Conservation (phyloP, 129 eudicot species). For the Calendula officinalis region DNA sequence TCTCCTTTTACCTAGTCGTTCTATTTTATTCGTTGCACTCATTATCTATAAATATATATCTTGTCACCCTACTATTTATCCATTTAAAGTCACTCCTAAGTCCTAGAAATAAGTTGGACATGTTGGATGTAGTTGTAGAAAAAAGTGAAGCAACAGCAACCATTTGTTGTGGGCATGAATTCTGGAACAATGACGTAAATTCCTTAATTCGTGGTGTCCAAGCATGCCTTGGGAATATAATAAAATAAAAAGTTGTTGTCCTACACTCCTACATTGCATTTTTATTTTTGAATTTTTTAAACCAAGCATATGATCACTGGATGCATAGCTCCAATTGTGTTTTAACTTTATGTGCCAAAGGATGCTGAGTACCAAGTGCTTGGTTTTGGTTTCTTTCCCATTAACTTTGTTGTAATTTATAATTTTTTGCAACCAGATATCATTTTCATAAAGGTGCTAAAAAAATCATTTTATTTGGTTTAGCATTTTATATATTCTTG, state of each 20-base stretch:
- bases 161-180: not conserved
- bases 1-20: too few species aligned
- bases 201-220: conserved; percentile 15
- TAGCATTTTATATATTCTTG: too few species aligned
- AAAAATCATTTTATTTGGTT: too few species aligned
- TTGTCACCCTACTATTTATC: too few species aligned
- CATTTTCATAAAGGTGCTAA: too few species aligned
- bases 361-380: conserved; percentile 9
- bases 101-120: conserved; percentile 19
- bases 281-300: not conserved
- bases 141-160: conserved; percentile 20
- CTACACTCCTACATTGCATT: conserved; percentile 9
- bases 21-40: too few species aligned
- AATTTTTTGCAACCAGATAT: too few species aligned
- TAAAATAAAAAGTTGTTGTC: not conserved
- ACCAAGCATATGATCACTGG: not conserved
- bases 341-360: conserved; percentile 9
- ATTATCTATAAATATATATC: too few species aligned
- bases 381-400: conserved; percentile 3
- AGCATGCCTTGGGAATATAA: not conserved
- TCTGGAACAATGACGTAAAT: conserved; percentile 12
- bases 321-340: conserved; percentile 12
- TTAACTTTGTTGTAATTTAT: not conserved
- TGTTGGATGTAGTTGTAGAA: not conserved
- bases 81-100: too few species aligned